Conservation (phyloP, 2,329 filamentous ascomycete genomes). For the Microsporum ferrugineum region DNA sequence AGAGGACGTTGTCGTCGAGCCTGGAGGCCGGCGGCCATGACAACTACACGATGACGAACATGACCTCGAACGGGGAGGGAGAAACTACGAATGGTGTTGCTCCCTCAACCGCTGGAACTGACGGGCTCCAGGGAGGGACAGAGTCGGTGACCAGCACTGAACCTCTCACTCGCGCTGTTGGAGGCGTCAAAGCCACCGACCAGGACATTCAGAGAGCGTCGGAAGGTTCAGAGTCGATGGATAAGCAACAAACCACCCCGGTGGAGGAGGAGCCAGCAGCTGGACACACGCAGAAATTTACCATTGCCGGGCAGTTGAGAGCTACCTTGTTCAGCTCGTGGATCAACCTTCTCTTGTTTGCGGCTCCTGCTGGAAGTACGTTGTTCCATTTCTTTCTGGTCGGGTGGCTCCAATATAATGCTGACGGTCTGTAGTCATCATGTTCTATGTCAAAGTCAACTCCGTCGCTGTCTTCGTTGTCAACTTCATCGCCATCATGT, state of each 20-base stretch:
- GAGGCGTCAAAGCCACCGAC: neutral
- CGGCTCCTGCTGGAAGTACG: constrained; percentile 60
- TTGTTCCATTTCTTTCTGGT: neutral
- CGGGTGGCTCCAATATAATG: neutral
- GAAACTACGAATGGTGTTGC: constrained; percentile 10
- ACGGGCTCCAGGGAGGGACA: neutral
- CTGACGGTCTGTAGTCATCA: constrained; percentile 1
- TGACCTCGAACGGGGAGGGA: neutral
- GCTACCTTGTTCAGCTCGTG: constrained; percentile 70
- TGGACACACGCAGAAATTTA: constrained; percentile 25
- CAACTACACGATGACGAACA: neutral
- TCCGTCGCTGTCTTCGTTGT: constrained; percentile 64
- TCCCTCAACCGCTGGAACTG: constrained; percentile 5
- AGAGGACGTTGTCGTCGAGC: constrained; percentile 24
- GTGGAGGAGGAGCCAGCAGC: neutral
- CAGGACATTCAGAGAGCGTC: neutral
- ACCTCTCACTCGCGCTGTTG: neutral
- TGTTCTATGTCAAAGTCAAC: constrained; percentile 44
- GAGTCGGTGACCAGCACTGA: neutral
- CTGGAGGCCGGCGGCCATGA: constrained; percentile 15
- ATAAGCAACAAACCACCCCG: neutral
- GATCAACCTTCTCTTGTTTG: constrained; percentile 72
- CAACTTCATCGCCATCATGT: constrained; percentile 86
- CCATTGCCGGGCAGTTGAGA: constrained; percentile 36
- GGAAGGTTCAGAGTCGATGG: neutral